Evolutionary conservation across 2,329 filamentous ascomycete species (phyloP), one percentile per base, ranked within the genome.

Genomic region (Helotiales sp.): DNA sequence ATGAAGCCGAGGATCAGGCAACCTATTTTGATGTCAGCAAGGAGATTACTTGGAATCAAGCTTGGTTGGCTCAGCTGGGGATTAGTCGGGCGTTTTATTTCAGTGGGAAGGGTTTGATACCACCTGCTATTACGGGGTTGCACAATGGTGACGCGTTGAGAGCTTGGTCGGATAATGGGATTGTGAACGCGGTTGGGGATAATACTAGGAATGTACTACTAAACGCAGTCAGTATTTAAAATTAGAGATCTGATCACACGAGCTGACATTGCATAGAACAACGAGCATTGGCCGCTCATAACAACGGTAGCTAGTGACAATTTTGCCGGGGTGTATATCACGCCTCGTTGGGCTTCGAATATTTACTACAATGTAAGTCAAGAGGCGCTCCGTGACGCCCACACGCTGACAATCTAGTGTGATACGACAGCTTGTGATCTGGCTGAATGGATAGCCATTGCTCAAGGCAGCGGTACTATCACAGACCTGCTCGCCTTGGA

Each of bases 91-190:
- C 82, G 22, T 74, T 73, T 20, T 79, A 80, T 59, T 88, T 82
- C 75, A 87, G 85, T 30, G 70, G 77, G 3, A 81, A 82, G 47
- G 86, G 86, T 22, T 80, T 89, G 60, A 86, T 89, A 65, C 87
- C 87, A 1, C 87, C 87, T 1, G 86, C 86, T 45, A 89, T 89
- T 66, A 89, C 87, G 0, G 87, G 87, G 50, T 73, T 89, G 22
- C 85, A 88, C 78, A 89, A 89, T 71, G 86, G 84, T n/a, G 87
- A 89, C 74, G 86, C 82, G 11, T 82, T 89, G 63, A 78, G 78
- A 60, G 86, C 85, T 5, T 89, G 85, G 85, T 80, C 80, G 70
- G 84, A 87, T 54, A 86, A 86, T 66, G 86, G 86, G 20, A 84
- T 89, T 70, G 79, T 76, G 30, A 84, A 86, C 71, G 86, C 85